phyloP scores from a whole-genome alignment of 139 green algal species.

The Asterochloris erici region DNA sequence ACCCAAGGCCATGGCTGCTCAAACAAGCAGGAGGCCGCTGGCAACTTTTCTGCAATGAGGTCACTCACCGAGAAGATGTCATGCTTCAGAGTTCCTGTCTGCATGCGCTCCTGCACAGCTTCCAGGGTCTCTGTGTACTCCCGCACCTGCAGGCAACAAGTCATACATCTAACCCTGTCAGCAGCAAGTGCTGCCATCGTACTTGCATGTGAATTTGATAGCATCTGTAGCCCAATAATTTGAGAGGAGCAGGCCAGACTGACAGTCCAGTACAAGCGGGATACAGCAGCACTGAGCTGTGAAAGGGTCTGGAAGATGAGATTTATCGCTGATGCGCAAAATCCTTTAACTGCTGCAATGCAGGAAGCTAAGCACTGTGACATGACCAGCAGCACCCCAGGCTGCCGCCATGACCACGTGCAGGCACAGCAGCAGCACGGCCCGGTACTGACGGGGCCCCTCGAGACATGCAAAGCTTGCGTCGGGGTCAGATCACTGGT shows the following conservation, averaged over 20 bases:
- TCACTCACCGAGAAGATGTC: constrained; percentile 34
- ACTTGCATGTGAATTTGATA: not conserved
- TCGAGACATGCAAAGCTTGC: too few relatives aligned
- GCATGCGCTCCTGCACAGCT: constrained; percentile 49
- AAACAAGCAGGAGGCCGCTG: not conserved
- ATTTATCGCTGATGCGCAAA: too few relatives aligned
- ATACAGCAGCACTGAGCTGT: not conserved
- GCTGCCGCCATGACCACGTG: too few relatives aligned
- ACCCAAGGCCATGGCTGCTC: not conserved
- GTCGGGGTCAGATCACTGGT: too few relatives aligned
- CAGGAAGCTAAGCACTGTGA: too few relatives aligned
- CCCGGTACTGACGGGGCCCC: too few relatives aligned
- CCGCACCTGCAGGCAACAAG: not conserved
- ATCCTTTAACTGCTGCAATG: too few relatives aligned
- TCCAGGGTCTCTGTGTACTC: constrained; percentile 34
- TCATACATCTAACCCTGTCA: not conserved
- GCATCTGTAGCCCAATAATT: not conserved
- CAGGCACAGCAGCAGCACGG: too few relatives aligned
- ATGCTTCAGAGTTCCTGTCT: constrained; percentile 49
- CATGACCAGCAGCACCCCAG: too few relatives aligned
- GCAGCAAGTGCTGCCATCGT: not conserved
- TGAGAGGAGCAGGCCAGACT: not conserved
- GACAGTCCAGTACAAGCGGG: too few relatives aligned
- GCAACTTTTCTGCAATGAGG: not conserved
- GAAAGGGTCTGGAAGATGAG: not conserved